Percentiles rank a stretch among this genome's conserved stretches.
phyloP scores from a whole-genome alignment of 2,329 filamentous ascomycete species.

The Dactylonectria estremocensis region DNA sequence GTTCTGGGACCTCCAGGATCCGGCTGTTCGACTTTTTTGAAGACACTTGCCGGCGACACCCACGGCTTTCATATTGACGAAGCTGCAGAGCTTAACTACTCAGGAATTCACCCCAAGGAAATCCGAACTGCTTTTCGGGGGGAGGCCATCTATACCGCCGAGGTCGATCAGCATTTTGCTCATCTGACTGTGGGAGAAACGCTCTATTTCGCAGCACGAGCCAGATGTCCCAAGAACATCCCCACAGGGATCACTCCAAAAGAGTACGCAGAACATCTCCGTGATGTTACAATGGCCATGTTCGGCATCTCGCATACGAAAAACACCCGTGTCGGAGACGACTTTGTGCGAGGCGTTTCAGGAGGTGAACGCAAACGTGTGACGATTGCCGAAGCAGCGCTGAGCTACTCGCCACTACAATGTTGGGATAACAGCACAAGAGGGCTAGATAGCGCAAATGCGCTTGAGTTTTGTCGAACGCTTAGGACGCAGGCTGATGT shows the following conservation, averaged over 20 bases:
- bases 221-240: conserved; percentile 71
- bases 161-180: conserved; percentile 84
- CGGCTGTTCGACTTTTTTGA: conserved; percentile 69
- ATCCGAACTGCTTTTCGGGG: conserved; percentile 62
- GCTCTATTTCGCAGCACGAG: conserved; percentile 78
- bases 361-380: conserved; percentile 65
- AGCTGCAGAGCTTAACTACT: conserved; percentile 61
- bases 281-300: conserved; percentile 80
- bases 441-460: conserved; percentile 75
- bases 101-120: conserved; percentile 18
- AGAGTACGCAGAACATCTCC: conserved; percentile 70
- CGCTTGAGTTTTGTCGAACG: conserved; percentile 74
- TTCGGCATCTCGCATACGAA: conserved; percentile 78
- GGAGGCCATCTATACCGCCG: conserved; percentile 86
- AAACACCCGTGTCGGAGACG: conserved; percentile 79
- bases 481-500: conserved; percentile 73
- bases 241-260: conserved; percentile 67
- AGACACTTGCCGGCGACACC: conserved; percentile 66
- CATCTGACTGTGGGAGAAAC: conserved; percentile 82
- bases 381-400: conserved; percentile 50
- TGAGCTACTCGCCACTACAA: conserved; percentile 64
- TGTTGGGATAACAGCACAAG: conserved; percentile 79
- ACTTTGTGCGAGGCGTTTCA: conserved; percentile 71
- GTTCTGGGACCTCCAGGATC: conserved; percentile 65
- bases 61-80: conserved; percentile 51